A percentile compares a stretch with the other conserved stretches of the same genome.
phyloP scores from a whole-genome alignment of 352 stramenopile genomes.

The Phytophthora boehmeriae region DNA sequence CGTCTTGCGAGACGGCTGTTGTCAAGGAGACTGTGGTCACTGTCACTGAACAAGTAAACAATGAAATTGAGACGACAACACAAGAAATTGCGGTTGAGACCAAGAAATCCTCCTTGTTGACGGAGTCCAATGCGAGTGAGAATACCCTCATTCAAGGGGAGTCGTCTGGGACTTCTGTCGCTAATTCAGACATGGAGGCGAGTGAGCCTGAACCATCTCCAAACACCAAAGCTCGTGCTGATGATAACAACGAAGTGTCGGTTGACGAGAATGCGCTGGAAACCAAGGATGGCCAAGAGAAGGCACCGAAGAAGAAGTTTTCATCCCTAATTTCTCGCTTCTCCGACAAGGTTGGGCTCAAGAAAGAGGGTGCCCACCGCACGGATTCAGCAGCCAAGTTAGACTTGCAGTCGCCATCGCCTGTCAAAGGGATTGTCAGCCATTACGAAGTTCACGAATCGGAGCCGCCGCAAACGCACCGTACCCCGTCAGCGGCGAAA shows the following conservation, averaged over 20 bases:
- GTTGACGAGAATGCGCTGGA: conserved; percentile 4
- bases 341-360: conserved; percentile 24
- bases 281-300: conserved; percentile 8
- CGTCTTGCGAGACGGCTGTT: background rate
- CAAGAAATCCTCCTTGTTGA: background rate
- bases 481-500: conserved; percentile 35
- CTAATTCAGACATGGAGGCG: background rate
- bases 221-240: background rate
- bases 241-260: background rate
- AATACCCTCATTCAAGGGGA: background rate
- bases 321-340: conserved; percentile 36
- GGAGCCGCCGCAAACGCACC: conserved; percentile 22
- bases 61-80: background rate
- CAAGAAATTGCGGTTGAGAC: background rate
- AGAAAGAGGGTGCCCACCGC: conserved; percentile 21
- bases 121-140: background rate
- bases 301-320: conserved; percentile 27
- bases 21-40: background rate
- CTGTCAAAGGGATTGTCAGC: conserved; percentile 18
- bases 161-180: background rate
- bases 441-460: conserved; percentile 39
- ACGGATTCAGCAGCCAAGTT: conserved; percentile 35
- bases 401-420: conserved; percentile 22
- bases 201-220: conserved; percentile 19
- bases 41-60: background rate